A percentile compares a stretch with the other conserved stretches of the same genome.
phyloP scores from a whole-genome alignment of 306 rosid species.

The Urtica urens region DNA sequence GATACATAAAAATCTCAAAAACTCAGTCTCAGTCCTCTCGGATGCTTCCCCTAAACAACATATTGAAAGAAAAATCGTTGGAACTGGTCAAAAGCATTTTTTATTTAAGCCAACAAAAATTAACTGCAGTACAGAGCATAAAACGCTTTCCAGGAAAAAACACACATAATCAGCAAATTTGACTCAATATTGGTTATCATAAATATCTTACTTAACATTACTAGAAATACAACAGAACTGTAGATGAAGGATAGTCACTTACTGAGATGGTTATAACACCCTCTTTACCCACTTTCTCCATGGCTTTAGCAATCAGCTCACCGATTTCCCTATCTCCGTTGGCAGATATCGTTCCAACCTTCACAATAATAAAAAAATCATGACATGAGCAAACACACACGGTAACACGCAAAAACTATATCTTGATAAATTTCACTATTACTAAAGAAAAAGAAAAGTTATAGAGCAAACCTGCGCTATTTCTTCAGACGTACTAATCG shows the following conservation, averaged over 20 bases:
- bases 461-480: constrained; percentile 31
- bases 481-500: constrained; percentile 49
- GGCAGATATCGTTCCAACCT: constrained; percentile 55
- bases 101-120: background rate
- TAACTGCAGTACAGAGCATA: background rate
- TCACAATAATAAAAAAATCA: background rate
- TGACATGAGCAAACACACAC: constrained; percentile 2
- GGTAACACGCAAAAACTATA: background rate
- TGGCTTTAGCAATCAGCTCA: constrained; percentile 45
- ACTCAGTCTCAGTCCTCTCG: no score
- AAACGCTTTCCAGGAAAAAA: no score
- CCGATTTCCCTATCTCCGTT: constrained; percentile 52
- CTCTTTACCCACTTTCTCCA: constrained; percentile 53
- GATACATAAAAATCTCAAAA: no score
- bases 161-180: no score
- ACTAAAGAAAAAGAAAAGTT: background rate
- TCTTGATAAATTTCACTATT: background rate
- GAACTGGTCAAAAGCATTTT: background rate
- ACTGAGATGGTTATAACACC: constrained; percentile 40
- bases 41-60: no score
- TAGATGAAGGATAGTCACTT: constrained; percentile 7
- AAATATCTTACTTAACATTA: no score
- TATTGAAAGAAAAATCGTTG: no score
- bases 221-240: background rate
- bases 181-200: no score